Evolutionary conservation across 2,329 filamentous ascomycete species (phyloP).

Genomic region (Camillea tinctor): DNA sequence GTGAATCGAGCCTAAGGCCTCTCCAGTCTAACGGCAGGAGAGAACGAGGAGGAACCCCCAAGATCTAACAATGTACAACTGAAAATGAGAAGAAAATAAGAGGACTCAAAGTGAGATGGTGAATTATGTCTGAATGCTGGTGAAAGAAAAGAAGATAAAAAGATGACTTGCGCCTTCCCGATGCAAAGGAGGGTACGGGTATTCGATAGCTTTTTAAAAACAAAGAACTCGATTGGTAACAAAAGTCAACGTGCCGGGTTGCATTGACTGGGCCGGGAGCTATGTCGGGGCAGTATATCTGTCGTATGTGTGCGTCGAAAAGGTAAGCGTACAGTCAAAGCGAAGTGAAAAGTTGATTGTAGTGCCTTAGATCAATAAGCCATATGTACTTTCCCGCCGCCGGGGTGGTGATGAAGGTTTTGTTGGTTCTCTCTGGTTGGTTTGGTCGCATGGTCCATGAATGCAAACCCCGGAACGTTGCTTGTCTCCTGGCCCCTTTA

Average conservation of each 20-base stretch:
- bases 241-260: background rate
- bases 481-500: constrained; percentile 1
- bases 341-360: constrained; percentile 2
- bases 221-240: constrained; percentile 1
- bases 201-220: constrained; percentile 1
- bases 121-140: background rate
- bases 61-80: background rate
- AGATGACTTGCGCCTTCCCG: constrained; percentile 23
- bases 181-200: constrained; percentile 25
- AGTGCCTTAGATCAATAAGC: constrained; percentile 8
- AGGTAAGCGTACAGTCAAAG: constrained; percentile 10
- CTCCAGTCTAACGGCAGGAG: background rate
- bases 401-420: constrained; percentile 8
- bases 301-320: constrained; percentile 8
- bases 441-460: constrained; percentile 10
- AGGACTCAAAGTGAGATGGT: background rate
- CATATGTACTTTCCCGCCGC: constrained; percentile 6
- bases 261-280: background rate
- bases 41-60: background rate
- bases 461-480: constrained; percentile 11
- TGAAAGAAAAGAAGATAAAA: constrained; percentile 8
- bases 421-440: constrained; percentile 9
- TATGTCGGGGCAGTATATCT: background rate
- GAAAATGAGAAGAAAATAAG: background rate
- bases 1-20: background rate